Evolutionary conservation across 2,329 filamentous ascomycete species (phyloP).

Genomic region (Monosporascus sp.): DNA sequence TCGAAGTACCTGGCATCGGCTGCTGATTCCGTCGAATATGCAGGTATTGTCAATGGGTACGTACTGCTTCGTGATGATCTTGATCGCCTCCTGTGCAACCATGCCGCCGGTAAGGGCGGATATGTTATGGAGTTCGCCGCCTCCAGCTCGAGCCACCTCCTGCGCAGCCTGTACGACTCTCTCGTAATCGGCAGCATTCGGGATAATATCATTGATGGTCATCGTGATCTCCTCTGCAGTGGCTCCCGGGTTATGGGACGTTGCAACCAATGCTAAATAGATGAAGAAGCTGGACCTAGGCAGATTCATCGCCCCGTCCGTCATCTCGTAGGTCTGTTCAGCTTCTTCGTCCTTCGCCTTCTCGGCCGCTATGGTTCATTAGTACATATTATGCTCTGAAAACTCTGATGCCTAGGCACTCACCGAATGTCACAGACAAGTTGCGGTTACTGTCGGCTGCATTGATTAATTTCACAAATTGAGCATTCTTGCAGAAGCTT

Average conservation of each 20-base stretch:
- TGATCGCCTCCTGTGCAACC: slow-evolving; percentile 95
- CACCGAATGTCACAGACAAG: slow-evolving; percentile 51
- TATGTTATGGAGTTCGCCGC: slow-evolving; percentile 88
- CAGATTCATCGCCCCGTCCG: slow-evolving; percentile 28
- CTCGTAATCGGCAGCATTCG: slow-evolving; percentile 43
- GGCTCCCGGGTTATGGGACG: slow-evolving; percentile 38
- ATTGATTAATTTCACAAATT: slow-evolving; percentile 84
- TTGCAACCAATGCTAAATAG: slow-evolving; percentile 60
- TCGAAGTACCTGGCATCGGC: slow-evolving; percentile 54
- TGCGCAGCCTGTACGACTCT: slow-evolving; percentile 50
- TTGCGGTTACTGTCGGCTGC: slow-evolving; percentile 37
- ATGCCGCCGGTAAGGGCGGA: slow-evolving; percentile 83
- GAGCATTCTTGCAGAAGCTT: slow-evolving; percentile 90
- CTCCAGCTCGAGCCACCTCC: slow-evolving; percentile 70
- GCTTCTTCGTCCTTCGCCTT: slow-evolving; percentile 50
- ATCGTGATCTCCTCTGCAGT: slow-evolving; percentile 50
- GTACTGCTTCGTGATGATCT: slow-evolving; percentile 72
- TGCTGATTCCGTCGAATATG: slow-evolving; percentile 63
- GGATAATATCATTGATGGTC: slow-evolving; percentile 37
- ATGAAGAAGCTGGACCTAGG: slow-evolving; percentile 61
- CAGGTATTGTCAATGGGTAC: slow-evolving; percentile 67
- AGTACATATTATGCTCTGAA: slow-evolving; percentile 15
- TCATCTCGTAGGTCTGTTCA: slow-evolving; percentile 34
- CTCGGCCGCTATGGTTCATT: slow-evolving; percentile 42
- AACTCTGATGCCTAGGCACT: slow-evolving; percentile 21